Conservation (phyloP, 352 stramenopile species). For the Thraustochytrium striatum region DNA sequence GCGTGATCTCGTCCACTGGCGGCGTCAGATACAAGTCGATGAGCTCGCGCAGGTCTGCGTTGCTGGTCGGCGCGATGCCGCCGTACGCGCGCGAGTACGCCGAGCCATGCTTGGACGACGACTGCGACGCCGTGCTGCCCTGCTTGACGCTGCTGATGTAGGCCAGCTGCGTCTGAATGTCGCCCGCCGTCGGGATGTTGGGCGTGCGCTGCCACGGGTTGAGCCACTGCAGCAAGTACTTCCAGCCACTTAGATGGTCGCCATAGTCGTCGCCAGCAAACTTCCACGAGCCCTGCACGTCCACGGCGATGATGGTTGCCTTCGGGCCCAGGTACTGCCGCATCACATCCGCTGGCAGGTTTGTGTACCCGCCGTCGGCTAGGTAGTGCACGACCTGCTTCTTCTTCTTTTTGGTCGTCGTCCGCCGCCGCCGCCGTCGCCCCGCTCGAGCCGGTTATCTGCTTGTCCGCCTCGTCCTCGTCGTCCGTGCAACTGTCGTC, state of each 20-base stretch:
- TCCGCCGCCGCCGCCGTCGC: background rate
- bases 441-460: background rate
- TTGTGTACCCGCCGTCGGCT: conserved; percentile 84
- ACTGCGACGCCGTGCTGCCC: conserved; percentile 1
- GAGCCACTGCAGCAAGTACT: conserved; percentile 25
- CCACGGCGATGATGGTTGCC: conserved; percentile 79
- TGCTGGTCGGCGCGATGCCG: conserved; percentile 11
- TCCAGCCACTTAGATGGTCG: conserved; percentile 70
- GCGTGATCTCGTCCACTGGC: conserved; percentile 27
- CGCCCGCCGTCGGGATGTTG: conserved; percentile 19
- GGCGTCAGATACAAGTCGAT: conserved; percentile 36
- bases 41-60: background rate
- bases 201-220: conserved; percentile 17
- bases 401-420: background rate
- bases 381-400: conserved; percentile 59
- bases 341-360: conserved; percentile 69
- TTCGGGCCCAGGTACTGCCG: conserved; percentile 71
- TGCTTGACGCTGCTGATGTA: conserved; percentile 45
- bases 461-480: background rate
- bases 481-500: background rate
- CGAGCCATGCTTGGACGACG: background rate
- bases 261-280: conserved; percentile 74
- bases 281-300: conserved; percentile 73
- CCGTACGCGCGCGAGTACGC: conserved; percentile 25
- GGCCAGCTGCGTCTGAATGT: conserved; percentile 42